Base-by-base conservation (phyloP, 2,329 filamentous ascomycete genomes). In the Diaporthe capsici region DNA sequence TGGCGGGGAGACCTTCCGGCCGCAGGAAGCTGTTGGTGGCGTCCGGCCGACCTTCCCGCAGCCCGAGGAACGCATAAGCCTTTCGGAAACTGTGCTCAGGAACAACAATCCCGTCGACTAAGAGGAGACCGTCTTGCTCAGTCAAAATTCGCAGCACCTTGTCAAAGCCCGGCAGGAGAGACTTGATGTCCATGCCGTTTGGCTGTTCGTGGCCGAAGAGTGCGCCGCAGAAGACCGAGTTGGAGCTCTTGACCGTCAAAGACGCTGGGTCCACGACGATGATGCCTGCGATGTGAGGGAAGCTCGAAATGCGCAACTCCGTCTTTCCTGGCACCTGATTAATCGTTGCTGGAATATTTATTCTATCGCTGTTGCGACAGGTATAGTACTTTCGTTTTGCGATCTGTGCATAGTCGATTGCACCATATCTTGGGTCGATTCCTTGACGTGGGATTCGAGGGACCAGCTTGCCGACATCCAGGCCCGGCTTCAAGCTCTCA, bases 221-320 rank as follows among this genome's bases (percentile, higher is more conserved):
- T 0, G 96, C 95, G 9, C 95, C 94, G 10, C 95, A 97, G 82
- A 99, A 98, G 28, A 97, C 96, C 4, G 95, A 94, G 83, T 99
- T 99, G 12, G 96, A 97, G 85, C 96, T 98, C 82, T 94, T 94
- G 80, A 99, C 94, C 68, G 91, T 91, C 78, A 98, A 88, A 0
- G 90, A 92, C 42, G 92, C 87, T 1, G 96, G 93, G n/a, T 94
- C 93, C 17, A 99, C 88, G 12, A 99, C 96, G 81, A 99, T 92
- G 81, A 99, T 98, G 67, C 97, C 97, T 73, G 97, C 97, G 84
- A 99, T 98, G 82, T 99, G 96, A 22, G 97, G 97, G 78, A 98
- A 98, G 82, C 95, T 98, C 22, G 96, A 98, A 58, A 99, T 91
- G 71, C 95, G 92, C 78, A 99, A 90, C 78, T 94, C 92, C 25